Evolutionary conservation across 2,329 filamentous ascomycete species (phyloP), one percentile per base, ranked within the genome.

Genomic region (Fusarium foetens): DNA sequence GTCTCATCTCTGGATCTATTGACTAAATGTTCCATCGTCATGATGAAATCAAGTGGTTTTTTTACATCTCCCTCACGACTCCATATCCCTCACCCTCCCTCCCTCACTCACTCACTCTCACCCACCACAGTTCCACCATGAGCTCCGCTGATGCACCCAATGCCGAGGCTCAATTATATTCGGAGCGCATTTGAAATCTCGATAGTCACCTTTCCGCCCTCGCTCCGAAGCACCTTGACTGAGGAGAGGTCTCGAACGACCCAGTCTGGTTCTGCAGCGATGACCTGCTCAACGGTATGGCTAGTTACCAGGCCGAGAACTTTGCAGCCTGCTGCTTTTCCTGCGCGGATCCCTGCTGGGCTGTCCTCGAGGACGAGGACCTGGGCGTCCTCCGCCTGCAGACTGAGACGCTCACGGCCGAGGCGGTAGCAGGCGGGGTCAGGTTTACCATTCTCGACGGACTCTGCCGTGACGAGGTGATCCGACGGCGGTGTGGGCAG

Each of bases 341-440:
- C 95, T 33, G 94, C 90, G 72, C 84, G 86, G 78, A 97, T 93
- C 9, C 95, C 95, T 12, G 94, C 93, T 9, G 95, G 94, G 62
- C 93, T 93, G 83, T 98, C 95, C 83, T 98, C 95, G 41, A 97
- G 84, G 53, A 98, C 95, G 61, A 97, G 85, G 46, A 95, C 82
- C 36, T 84, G 82, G 59, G 82, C 86, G 33, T 83, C 81, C 19
- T 79, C 78, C 38, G 83, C 84, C 25, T 85, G 79, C 25, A 90
- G 80, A 2, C 85, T 86, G 21, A 95, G 86, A 70, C 87, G 87
- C 74, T 88, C 84, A 51, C 89, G 88, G 21, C 92, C 93, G 57
- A 94, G 85, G 55, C 86, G 81, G 81, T 95, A 95, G 83, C 93
- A 94, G 19, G 87, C 82, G 31, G 93, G 93, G 80, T 95, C 91